Evolutionary conservation across 208 protist species (phyloP), one percentile per base, ranked within the genome.

Genomic region (Trypanosoma theileri): DNA sequence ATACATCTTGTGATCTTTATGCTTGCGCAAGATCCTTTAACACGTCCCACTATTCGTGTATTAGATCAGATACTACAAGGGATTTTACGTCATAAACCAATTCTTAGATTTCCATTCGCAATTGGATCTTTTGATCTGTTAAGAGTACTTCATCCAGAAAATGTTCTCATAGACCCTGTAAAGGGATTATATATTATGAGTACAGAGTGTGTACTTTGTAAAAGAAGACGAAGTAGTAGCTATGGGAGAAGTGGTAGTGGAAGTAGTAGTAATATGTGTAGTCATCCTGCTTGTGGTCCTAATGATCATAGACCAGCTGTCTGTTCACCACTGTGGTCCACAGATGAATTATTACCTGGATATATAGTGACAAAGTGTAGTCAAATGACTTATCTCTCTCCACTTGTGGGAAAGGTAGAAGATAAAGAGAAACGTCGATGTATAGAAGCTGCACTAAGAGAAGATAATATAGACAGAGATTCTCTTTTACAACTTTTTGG

Each of bases 101-200:
- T 94, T 26, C 31, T 69, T 19, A 85, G 88, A 54, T 94, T 91
- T 31, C 88, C 88, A n/a, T 89, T 94, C 52, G 78, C 81, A 2
- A 21, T 94, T 16, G 88, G 88, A 46, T 55, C 65, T 40, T 85
- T 84, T 57, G 71, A 86, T 54, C 65, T 94, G 8, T 54, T 94
- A 1, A 81, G 75, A 8, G 28, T 94, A 31, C 64, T 71, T 0
- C 55, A 71, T 48, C 64, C 75, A 31, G 53, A 69, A 16, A 58
- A 70, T 21, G 52, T 94, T 22, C 19, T 80, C 17, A 24, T 94
- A 17, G 80, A 91, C 75, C 69, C 80, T 7, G 55, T 59, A 14
- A 75, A 75, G 11, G 73, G 73, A 17, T 76, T 71, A 51, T 94
- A 94, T 70, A 67, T 81, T 21, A 77, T 77, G n/a, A 58, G 69